Conservation (phyloP, 2,329 filamentous ascomycete species). For the Fusarium mangiferae region DNA sequence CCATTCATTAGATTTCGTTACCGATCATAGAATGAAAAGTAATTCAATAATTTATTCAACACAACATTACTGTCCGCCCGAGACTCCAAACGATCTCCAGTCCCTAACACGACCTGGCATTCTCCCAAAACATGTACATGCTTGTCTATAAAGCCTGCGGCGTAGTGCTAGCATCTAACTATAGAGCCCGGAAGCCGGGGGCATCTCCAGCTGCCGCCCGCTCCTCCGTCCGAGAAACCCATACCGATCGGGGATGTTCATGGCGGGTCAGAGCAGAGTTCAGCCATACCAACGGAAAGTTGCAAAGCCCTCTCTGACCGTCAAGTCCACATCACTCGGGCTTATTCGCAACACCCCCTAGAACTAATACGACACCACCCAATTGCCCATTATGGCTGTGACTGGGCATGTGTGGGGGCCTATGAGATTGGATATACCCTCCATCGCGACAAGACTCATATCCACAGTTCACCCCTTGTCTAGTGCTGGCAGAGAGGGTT, state of each 20-base stretch:
- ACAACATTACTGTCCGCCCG: background rate
- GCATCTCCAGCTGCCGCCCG: constrained; percentile 38
- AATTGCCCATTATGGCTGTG: background rate
- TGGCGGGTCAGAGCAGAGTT: constrained; percentile 44
- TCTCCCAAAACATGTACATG: constrained; percentile 15
- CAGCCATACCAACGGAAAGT: constrained; percentile 39
- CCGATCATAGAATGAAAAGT: background rate
- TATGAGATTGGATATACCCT: constrained; percentile 27
- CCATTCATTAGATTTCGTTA: background rate
- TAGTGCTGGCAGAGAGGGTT: constrained; percentile 11
- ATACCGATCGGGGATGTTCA: constrained; percentile 45
- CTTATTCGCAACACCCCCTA: constrained; percentile 16
- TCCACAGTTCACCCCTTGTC: constrained; percentile 1
- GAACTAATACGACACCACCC: constrained; percentile 22
- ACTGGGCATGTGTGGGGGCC: constrained; percentile 11
- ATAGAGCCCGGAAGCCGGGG: constrained; percentile 38
- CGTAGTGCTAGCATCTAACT: constrained; percentile 34
- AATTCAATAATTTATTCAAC: background rate
- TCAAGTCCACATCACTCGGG: constrained; percentile 32
- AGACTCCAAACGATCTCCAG: constrained; percentile 30
- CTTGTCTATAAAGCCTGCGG: constrained; percentile 30
- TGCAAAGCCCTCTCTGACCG: constrained; percentile 29
- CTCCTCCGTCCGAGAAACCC: constrained; percentile 44
- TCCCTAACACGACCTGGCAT: constrained; percentile 24
- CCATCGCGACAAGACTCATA: background rate